These are phyloP conservation scores for Coelastrella sp. DNA, from an alignment of 139 green algal genomes.

Conservation along the genomic window DNA sequence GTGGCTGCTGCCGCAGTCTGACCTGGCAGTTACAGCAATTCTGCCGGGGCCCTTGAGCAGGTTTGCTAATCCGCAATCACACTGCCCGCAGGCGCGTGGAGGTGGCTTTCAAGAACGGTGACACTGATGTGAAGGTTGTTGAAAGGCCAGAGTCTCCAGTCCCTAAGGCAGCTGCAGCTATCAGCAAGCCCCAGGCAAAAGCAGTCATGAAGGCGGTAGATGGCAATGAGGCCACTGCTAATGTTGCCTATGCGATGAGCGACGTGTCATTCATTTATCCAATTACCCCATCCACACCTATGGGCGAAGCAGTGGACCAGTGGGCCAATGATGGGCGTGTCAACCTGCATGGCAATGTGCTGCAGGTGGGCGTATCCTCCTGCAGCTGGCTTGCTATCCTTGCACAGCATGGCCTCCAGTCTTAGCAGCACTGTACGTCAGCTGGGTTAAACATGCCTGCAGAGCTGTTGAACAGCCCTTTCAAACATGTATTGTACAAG, in stretches of 20 bases:
- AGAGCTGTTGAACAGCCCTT: too few relatives aligned
- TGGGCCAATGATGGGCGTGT: conserved; percentile 60
- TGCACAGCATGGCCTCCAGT: too few relatives aligned
- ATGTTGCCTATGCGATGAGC: conserved; percentile 62
- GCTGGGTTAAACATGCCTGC: background rate
- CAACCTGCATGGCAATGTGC: conserved; percentile 68
- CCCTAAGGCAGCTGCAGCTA: background rate
- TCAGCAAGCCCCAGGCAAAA: background rate
- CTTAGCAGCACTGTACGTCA: background rate
- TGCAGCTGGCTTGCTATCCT: too few relatives aligned
- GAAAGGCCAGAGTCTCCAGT: background rate
- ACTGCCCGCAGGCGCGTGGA: background rate
- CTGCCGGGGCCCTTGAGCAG: too few relatives aligned
- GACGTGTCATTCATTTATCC: conserved; percentile 78
- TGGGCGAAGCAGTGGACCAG: conserved; percentile 64
- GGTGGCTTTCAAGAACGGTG: conserved; percentile 23
- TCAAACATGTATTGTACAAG: too few relatives aligned
- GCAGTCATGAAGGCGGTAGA: conserved; percentile 55
- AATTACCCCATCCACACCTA: conserved; percentile 71
- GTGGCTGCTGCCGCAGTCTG: too few relatives aligned
- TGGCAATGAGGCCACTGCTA: conserved; percentile 68
- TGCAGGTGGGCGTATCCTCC: conserved; percentile 46
- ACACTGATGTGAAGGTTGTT: background rate
- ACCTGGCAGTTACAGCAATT: too few relatives aligned
- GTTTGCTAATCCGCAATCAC: background rate